Evolutionary conservation across 805 yeast species (phyloP).

Genomic region (Lachancea lanzarotensis): DNA sequence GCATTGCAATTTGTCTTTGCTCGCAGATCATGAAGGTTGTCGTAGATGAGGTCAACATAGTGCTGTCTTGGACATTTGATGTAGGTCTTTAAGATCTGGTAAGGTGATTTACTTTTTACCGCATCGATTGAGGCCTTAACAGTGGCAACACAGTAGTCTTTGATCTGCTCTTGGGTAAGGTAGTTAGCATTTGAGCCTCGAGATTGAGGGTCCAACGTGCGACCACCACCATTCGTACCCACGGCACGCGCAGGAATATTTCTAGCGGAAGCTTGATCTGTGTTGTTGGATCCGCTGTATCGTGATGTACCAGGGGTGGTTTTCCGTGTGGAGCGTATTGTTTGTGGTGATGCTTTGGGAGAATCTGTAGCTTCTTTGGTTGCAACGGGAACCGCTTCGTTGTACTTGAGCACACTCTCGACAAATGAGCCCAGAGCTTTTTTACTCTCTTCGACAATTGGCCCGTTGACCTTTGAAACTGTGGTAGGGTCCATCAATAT

Average conservation of each 20-base stretch:
- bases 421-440: not conserved
- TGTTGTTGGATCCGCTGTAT: not conserved
- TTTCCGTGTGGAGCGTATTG: not conserved
- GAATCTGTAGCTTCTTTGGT: not conserved
- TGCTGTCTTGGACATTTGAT: slow-evolving; percentile 29
- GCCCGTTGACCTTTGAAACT: slow-evolving; percentile 11
- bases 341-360: not conserved
- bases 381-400: not conserved
- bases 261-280: not conserved
- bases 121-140: slow-evolving; percentile 23
- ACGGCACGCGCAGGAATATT: not conserved
- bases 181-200: slow-evolving; percentile 12
- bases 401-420: not conserved
- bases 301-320: not conserved
- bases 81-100: slow-evolving; percentile 30
- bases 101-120: slow-evolving; percentile 24
- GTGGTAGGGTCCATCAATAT: slow-evolving; percentile 16
- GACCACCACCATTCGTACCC: not conserved
- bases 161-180: slow-evolving; percentile 28
- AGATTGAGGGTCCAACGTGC: slow-evolving; percentile 4
- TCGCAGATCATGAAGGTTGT: slow-evolving; percentile 28
- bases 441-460: not conserved
- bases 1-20: slow-evolving; percentile 31
- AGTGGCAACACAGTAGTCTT: slow-evolving; percentile 26
- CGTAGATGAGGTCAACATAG: slow-evolving; percentile 24